Percentiles rank a stretch among this genome's conserved stretches.
These are phyloP conservation scores for Terfezia claveryi DNA, from an alignment of 495 filamentous ascomycete genomes.

Conservation along the genomic window DNA sequence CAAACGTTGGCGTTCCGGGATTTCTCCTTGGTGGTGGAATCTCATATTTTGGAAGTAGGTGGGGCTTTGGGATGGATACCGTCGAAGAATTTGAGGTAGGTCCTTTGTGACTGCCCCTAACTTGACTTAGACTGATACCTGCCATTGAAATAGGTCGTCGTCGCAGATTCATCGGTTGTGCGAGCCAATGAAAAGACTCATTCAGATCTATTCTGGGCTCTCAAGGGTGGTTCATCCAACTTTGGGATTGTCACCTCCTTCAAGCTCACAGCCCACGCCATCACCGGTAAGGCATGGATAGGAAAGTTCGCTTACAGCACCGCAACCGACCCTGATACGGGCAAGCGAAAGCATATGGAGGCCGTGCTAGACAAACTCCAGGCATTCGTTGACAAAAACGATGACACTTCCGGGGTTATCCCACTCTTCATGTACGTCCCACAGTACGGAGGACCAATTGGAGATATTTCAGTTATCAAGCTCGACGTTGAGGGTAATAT, in stretches of 20 bases:
- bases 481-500: neutral
- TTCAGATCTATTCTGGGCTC: neutral
- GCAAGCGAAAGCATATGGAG: too few relatives aligned
- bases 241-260: neutral
- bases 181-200: too few relatives aligned
- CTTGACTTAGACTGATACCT: too few relatives aligned
- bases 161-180: too few relatives aligned
- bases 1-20: conserved; percentile 24
- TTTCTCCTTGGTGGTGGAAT: conserved; percentile 23
- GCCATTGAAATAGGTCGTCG: too few relatives aligned
- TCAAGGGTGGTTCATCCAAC: neutral
- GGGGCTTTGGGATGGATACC: conserved; percentile 21
- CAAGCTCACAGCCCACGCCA: neutral
- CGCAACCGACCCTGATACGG: too few relatives aligned
- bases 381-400: neutral
- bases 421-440: neutral
- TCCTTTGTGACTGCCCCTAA: too few relatives aligned
- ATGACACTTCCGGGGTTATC: neutral
- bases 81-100: conserved; percentile 17
- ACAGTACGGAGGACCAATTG: neutral
- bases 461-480: neutral
- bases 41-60: conserved; percentile 18
- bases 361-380: neutral
- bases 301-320: neutral
- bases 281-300: neutral